These are phyloP conservation scores for Stephania japonica DNA, from an alignment of 164 flowering plant species.

Conservation along the genomic window DNA sequence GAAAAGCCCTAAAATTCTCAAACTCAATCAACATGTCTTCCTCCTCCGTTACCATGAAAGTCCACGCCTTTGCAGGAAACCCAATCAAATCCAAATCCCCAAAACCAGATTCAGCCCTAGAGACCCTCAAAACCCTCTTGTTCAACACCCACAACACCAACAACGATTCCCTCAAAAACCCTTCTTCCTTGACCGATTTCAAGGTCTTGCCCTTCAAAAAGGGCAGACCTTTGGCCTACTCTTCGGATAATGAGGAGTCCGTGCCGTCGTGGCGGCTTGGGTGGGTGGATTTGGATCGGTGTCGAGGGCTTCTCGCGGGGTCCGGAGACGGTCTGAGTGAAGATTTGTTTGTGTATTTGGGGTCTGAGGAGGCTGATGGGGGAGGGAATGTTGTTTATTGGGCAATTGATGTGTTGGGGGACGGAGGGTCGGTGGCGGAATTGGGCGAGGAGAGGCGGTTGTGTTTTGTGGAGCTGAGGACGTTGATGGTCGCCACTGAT, in stretches of 20 bases:
- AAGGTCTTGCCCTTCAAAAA: constrained; percentile 45
- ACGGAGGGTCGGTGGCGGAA: constrained; percentile 29
- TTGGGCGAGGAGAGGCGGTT: constrained; percentile 31
- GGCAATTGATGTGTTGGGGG: constrained; percentile 67
- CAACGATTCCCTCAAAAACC: no score
- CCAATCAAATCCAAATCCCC: constrained; percentile 51
- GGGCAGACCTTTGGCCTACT: constrained; percentile 65
- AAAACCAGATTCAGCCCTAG: constrained; percentile 43
- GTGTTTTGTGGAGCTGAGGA: constrained; percentile 74
- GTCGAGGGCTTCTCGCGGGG: constrained; percentile 33
- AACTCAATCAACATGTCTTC: constrained; percentile 25
- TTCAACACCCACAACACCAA: constrained; percentile 17
- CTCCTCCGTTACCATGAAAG: constrained; percentile 36
- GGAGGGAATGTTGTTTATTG: constrained; percentile 54
- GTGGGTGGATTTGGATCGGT: constrained; percentile 63
- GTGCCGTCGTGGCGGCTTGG: constrained; percentile 64
- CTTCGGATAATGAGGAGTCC: constrained; percentile 14
- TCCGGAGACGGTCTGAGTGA: constrained; percentile 36
- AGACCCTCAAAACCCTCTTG: constrained; percentile 44
- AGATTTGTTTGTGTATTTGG: constrained; percentile 63
- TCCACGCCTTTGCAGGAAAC: constrained; percentile 83
- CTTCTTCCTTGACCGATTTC: constrained; percentile 20
- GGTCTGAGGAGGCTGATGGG: constrained; percentile 24
- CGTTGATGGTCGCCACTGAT: constrained; percentile 94
- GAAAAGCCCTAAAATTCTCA: neutral